Base-by-base conservation (phyloP, 2,329 filamentous ascomycete species). In the Pseudogymnoascus pannorum region DNA sequence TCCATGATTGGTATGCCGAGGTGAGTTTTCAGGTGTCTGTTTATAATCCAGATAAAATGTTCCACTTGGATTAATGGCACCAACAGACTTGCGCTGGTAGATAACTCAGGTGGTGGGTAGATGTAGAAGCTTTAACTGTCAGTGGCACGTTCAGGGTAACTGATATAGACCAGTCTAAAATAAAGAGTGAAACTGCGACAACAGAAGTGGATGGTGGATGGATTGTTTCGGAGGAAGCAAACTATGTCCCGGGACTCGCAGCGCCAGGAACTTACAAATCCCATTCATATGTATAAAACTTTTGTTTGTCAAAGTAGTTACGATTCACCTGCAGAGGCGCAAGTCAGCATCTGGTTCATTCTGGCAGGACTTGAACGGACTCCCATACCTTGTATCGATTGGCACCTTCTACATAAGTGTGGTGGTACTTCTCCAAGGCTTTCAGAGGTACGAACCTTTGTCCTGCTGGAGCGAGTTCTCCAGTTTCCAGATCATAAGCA, bases 41-140 rank as follows among this genome's bases (percentile, higher is more conserved):
- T 92, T 71, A 93, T 83, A 4, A 82, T 77, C 2, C 79, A 69
- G 0, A 96, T 76, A 5, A 94, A 82, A 8, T 76, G 70, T 62
- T 85, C 75, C 35, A 92, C 81, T 70, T 96, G 88, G 1, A 70
- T 67, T 1, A 85, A 84, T 0, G 86, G 83, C 1, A 95, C 81
- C 35, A 96, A 79, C 22, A 93, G 73, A 58, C 79, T 79, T 29
- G 76, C 72, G 12, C 76, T 73, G 6, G 75, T 66, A 8, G 77
- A 69, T 2, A 75, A 72, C 14, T 69, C 65, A 2, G 26, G 48
- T 0, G 83, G 81, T 57, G 82, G 76, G 69, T 85, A 79, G 35
- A 91, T 69, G 71, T 89, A 92, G 73, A 87, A 91, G 60, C 87
- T 90, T 54, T 29, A 31, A 51, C 26, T 14, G 48, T 54, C n/a